phyloP scores from a whole-genome alignment of 176 grass and related monocot species.

The Olyra latifolia region DNA sequence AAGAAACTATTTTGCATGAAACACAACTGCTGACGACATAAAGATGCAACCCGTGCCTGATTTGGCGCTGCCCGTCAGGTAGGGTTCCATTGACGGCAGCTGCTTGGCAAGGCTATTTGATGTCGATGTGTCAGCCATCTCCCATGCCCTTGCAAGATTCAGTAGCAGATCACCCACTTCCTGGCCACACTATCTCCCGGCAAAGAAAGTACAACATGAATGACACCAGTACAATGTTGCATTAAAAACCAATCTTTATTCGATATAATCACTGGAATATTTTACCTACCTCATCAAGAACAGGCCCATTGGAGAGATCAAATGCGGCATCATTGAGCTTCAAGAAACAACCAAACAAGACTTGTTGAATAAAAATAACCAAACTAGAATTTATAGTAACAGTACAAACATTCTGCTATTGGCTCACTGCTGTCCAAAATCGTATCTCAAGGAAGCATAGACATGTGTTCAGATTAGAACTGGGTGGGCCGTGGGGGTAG shows the following conservation, averaged over 20 bases:
- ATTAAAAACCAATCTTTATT: neutral
- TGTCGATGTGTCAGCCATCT: constrained; percentile 60
- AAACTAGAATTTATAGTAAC: neutral
- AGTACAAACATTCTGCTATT: neutral
- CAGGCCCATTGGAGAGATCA: constrained; percentile 87
- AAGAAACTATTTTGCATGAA: constrained; percentile 6
- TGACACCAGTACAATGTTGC: neutral
- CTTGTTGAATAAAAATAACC: neutral
- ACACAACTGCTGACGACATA: constrained; percentile 2
- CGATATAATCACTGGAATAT: neutral
- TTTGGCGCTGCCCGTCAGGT: constrained; percentile 63
- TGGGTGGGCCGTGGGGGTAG: neutral
- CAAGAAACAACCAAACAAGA: constrained; percentile 4
- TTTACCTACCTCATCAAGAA: constrained; percentile 64
- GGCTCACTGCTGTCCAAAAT: neutral
- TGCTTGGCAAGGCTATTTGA: constrained; percentile 68
- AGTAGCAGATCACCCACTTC: constrained; percentile 73
- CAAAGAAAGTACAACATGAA: constrained; percentile 2
- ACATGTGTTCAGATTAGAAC: neutral
- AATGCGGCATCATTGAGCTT: constrained; percentile 95
- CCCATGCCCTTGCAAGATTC: constrained; percentile 77
- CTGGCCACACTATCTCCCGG: constrained; percentile 58
- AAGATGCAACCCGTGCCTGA: constrained; percentile 50
- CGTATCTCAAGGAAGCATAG: neutral
- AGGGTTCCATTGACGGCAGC: constrained; percentile 60